Conservation (phyloP, 441 rosid genomes). For the Gossypium schwendimanii region DNA sequence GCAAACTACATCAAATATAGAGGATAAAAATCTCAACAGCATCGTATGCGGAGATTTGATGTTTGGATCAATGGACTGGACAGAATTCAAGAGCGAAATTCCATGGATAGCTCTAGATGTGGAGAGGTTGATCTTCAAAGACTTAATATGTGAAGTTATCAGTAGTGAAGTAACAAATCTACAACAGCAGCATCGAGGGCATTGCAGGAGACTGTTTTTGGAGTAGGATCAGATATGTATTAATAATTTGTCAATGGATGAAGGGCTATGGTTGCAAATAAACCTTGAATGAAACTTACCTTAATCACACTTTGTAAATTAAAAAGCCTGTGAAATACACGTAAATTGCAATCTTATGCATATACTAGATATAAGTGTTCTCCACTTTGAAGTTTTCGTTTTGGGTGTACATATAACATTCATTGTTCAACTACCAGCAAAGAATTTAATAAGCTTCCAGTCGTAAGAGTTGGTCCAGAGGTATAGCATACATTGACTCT, state of each 20-base stretch:
- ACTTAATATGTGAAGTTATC: constrained; percentile 66
- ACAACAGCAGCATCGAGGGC: constrained; percentile 29
- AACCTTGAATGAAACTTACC: constrained; percentile 22
- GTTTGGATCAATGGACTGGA: constrained; percentile 49
- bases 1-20: constrained; percentile 43
- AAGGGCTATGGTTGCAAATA: constrained; percentile 20
- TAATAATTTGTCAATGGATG: not conserved
- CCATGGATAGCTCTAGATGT: constrained; percentile 59
- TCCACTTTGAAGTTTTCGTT: not conserved
- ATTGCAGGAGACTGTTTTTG: constrained; percentile 55
- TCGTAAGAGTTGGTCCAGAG: not conserved
- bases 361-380: not conserved
- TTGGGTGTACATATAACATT: not conserved
- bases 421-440: not conserved
- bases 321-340: constrained; percentile 19
- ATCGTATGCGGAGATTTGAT: constrained; percentile 48
- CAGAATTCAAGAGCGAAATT: constrained; percentile 40
- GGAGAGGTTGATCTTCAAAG: constrained; percentile 81
- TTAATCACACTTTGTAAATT: constrained; percentile 23
- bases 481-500: not conserved
- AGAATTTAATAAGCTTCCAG: not conserved
- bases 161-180: constrained; percentile 28
- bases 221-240: constrained; percentile 22
- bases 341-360: constrained; percentile 12
- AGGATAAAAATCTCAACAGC: constrained; percentile 39